Evolutionary conservation across 2,329 filamentous ascomycete species (phyloP).

Genomic region (Colletotrichum scovillei): DNA sequence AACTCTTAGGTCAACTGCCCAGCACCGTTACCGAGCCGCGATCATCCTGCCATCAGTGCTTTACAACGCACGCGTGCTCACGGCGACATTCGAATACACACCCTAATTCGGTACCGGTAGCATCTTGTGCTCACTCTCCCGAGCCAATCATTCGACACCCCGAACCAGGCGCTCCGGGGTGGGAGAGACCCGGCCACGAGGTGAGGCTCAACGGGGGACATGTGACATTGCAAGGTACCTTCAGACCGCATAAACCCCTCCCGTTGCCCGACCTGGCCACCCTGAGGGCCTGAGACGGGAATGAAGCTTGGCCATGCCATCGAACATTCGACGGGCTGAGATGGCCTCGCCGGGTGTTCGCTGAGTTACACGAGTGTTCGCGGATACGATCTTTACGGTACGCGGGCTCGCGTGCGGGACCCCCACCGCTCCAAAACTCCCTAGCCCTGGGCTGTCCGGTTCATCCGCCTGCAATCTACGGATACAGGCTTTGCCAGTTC

Average conservation of each 20-base stretch:
- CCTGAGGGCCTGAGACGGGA: constrained; percentile 8
- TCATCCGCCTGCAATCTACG: constrained; percentile 19
- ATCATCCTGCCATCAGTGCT: constrained; percentile 9
- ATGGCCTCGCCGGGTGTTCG: background rate
- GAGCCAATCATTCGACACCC: constrained; percentile 1
- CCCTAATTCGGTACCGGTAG: background rate
- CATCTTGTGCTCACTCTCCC: background rate
- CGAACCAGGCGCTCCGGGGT: background rate
- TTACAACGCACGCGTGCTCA: background rate
- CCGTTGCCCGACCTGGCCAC: constrained; percentile 5
- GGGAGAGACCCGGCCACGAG: constrained; percentile 12
- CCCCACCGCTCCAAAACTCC: constrained; percentile 13
- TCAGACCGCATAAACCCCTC: constrained; percentile 15
- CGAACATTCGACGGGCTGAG: constrained; percentile 7
- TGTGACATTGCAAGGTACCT: constrained; percentile 14
- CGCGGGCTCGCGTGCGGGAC: constrained; percentile 5
- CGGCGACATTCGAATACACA: background rate
- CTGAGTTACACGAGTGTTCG: background rate
- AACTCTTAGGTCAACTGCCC: background rate
- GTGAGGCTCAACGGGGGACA: constrained; percentile 18
- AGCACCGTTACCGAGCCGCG: background rate
- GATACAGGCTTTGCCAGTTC: background rate
- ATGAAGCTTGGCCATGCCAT: constrained; percentile 6
- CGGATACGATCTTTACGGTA: constrained; percentile 14
- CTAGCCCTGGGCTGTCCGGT: constrained; percentile 4